Base-by-base conservation (phyloP, 805 yeast genomes). In the Blastobotrys americana region DNA sequence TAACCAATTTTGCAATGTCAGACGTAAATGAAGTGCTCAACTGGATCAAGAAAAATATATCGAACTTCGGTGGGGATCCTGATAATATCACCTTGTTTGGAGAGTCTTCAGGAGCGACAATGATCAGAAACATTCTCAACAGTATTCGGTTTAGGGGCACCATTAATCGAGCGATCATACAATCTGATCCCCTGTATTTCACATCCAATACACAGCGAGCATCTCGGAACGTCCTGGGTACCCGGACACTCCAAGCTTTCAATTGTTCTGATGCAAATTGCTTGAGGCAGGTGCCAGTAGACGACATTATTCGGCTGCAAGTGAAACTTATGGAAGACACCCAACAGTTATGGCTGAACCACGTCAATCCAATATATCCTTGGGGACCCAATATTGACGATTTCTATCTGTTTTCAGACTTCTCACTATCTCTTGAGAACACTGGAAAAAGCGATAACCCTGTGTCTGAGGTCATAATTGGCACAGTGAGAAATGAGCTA, bases 51-150 rank as follows among this genome's bases (percentile, higher is more conserved):
- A 55, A 59, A 25, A 58, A 67, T 47, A 67, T 67, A 39, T 52
- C 34, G 10, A 39, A 44, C 23, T 67, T 68, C 51, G 71, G 71
- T 5, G 72, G 72, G 21, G 57, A 68, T 46, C 58, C 65, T 1
- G 48, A 53, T 23, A 50, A 50, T 43, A 49, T 65, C 16, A 61
- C 67, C 4, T 50, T 66, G 25, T 58, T 57, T 46, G 68, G 69
- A n/a, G 60, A 62, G 47, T 51, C 58, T 43, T 64, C 69, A 6
- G 70, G 69, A 2, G 59, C 46, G 4, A 53, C 57, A 1, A 15
- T 52, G 48, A 43, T 55, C 3, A 40, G 58, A 8, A 42, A 51
- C n/a, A 44, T 55, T 17, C 31, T 53, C 35, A 40, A 45, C 15
- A 37, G 55, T 3, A 37, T 53, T 1, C 13, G 25, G 8, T 47